Evolutionary conservation across 805 yeast genomes (phyloP).

Genomic region (Candida saitoana): DNA sequence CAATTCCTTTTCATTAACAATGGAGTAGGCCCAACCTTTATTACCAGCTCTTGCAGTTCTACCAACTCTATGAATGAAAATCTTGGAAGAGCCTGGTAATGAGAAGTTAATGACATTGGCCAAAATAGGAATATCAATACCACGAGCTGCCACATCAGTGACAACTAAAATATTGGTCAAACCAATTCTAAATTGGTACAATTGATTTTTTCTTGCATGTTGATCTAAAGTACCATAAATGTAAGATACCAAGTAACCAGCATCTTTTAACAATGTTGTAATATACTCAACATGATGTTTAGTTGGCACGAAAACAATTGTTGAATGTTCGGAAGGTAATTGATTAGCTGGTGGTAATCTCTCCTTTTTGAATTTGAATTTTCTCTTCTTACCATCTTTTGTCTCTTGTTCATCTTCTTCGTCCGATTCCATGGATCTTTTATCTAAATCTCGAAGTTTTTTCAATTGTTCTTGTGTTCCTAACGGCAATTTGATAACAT

Average conservation of each 20-base stretch:
- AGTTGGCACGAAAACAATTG: slow-evolving; percentile 93
- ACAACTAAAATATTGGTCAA: slow-evolving; percentile 85
- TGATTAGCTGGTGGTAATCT: slow-evolving; percentile 76
- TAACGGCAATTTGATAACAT: slow-evolving; percentile 76
- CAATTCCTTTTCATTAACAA: slow-evolving; percentile 77
- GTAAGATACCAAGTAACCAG: slow-evolving; percentile 84
- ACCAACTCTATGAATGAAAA: slow-evolving; percentile 96
- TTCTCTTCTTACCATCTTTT: slow-evolving; percentile 30
- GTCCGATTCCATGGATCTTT: slow-evolving; percentile 50
- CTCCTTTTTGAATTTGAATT: slow-evolving; percentile 45
- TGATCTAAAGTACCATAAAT: slow-evolving; percentile 95
- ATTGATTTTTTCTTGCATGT: slow-evolving; percentile 85
- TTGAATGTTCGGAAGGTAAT: slow-evolving; percentile 79
- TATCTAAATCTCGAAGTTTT: slow-evolving; percentile 46
- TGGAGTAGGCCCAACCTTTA: slow-evolving; percentile 94
- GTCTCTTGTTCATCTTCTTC: slow-evolving; percentile 46
- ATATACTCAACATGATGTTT: slow-evolving; percentile 96
- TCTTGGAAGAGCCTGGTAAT: slow-evolving; percentile 86
- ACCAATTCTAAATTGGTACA: slow-evolving; percentile 81
- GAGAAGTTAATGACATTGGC: slow-evolving; percentile 93
- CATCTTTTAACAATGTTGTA: slow-evolving; percentile 59
- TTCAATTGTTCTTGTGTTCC: slow-evolving; percentile 67
- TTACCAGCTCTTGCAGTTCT: slow-evolving; percentile 99
- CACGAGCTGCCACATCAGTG: slow-evolving; percentile 98
- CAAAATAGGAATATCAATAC: slow-evolving; percentile 95